Evolutionary conservation across 1,284 basidiomycete species (phyloP), one percentile per base, ranked within the genome.

Genomic region (Boletus semigastroideus): DNA sequence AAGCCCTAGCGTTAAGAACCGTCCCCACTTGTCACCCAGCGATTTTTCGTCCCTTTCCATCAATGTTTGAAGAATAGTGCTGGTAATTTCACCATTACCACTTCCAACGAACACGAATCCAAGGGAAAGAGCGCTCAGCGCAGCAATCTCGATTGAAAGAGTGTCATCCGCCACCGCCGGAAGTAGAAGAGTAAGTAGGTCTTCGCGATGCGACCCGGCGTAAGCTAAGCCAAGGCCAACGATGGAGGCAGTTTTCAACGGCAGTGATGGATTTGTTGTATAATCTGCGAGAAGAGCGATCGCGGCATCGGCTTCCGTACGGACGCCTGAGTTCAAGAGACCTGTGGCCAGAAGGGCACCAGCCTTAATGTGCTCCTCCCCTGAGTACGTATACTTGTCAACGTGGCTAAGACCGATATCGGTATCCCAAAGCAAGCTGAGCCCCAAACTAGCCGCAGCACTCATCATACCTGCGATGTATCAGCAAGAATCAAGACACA

Each of bases 291-390:
- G 82, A 25, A 99, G 80, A 1, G 94, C 94, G 46, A 96, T 80
- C 1, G 95, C 93, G 4, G 95, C 90, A 62, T 99, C 97, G 38
- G 93, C 88, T 72, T 99, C 96, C 4, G 93, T 92, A 48, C 92
- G 87, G 17, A 99, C 86, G 52, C 90, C 87, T 17, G 87, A 87
- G 71, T 95, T 95, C 28, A 99, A 77, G 57, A 99, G 87, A 58
- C 97, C 97, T 38, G 91, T 98, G 0, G 97, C 97, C 30, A 99
- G 82, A 51, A 98, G 82, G 1, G 96, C 94, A 52, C 97, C 97
- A 22, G 96, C 92, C 82, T 98, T 98, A 79, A 99, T 98, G 69
- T 95, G 82, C 70, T 99, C 97, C 64, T 99, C 96, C 9, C 89
- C 75, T 0, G 93, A 94, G 72, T 99, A 99, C 4, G 95, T 94